Conservation (phyloP, 805 yeast genomes). For the Pichia thaimueangensis region DNA sequence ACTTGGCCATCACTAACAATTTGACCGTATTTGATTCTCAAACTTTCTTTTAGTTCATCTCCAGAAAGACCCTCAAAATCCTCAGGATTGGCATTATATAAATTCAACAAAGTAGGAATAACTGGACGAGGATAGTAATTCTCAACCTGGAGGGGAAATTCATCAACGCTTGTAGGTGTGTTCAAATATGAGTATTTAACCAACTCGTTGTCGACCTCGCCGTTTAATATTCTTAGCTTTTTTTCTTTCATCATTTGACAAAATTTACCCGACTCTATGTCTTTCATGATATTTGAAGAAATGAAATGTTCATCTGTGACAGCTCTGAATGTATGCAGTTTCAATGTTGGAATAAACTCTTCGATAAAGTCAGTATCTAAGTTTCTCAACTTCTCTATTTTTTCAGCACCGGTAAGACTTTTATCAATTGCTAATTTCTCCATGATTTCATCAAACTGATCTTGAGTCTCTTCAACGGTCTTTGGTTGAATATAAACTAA, state of each 20-base stretch:
- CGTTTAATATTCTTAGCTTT: conserved; percentile 9
- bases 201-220: conserved; percentile 12
- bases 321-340: conserved; percentile 30
- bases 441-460: conserved; percentile 33
- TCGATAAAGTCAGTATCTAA: conserved; percentile 8
- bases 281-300: conserved; percentile 25
- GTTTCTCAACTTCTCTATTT: conserved; percentile 9
- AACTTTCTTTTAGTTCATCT: conserved; percentile 14
- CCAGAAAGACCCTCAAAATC: conserved; percentile 12
- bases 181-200: conserved; percentile 6
- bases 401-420: conserved; percentile 9
- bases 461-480: conserved; percentile 28
- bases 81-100: conserved; percentile 12
- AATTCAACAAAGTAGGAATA: conserved; percentile 18
- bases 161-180: conserved; percentile 17
- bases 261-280: conserved; percentile 24
- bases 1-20: conserved; percentile 35
- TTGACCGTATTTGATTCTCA: conserved; percentile 27
- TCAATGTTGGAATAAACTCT: conserved; percentile 9
- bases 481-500: conserved; percentile 35
- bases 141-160: conserved; percentile 25
- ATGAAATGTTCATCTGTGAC: conserved; percentile 35
- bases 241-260: conserved; percentile 3
- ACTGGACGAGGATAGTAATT: conserved; percentile 32
- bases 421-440: conserved; percentile 17